phyloP scores from a whole-genome alignment of 2,329 filamentous ascomycete species.

The Tolypocladium paradoxum region DNA sequence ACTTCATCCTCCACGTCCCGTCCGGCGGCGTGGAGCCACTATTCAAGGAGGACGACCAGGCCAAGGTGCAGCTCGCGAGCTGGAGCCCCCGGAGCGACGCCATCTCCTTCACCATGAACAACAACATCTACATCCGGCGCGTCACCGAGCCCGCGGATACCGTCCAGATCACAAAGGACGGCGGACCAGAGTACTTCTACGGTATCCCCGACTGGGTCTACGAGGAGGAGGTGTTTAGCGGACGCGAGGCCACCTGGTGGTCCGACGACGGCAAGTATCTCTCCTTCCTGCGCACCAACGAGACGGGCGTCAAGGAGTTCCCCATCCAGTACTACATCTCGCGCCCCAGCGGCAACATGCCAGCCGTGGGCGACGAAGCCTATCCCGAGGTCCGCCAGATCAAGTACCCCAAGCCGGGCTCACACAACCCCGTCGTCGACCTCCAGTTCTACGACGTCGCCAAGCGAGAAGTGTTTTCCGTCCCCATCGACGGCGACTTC shows the following conservation, averaged over 20 bases:
- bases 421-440: conserved; percentile 83
- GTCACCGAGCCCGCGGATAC: conserved; percentile 41
- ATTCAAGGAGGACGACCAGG: conserved; percentile 54
- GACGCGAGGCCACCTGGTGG: conserved; percentile 89
- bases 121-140: conserved; percentile 79
- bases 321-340: conserved; percentile 90
- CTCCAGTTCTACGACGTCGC: conserved; percentile 80
- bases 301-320: conserved; percentile 82
- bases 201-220: conserved; percentile 98
- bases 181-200: conserved; percentile 83
- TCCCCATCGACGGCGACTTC: conserved; percentile 70
- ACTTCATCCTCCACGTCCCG: conserved; percentile 87
- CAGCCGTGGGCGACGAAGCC: conserved; percentile 60
- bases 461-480: conserved; percentile 66
- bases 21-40: conserved; percentile 69
- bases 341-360: conserved; percentile 63
- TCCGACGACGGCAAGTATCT: conserved; percentile 79
- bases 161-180: conserved; percentile 72
- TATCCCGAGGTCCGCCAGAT: conserved; percentile 87
- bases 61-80: conserved; percentile 68
- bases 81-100: conserved; percentile 86
- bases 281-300: conserved; percentile 88
- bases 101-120: conserved; percentile 78
- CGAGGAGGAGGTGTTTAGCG: conserved; percentile 56
- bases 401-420: conserved; percentile 95